These are phyloP conservation scores for Lycium barbarum DNA, from an alignment of 257 asterid species.

Conservation along the genomic window DNA sequence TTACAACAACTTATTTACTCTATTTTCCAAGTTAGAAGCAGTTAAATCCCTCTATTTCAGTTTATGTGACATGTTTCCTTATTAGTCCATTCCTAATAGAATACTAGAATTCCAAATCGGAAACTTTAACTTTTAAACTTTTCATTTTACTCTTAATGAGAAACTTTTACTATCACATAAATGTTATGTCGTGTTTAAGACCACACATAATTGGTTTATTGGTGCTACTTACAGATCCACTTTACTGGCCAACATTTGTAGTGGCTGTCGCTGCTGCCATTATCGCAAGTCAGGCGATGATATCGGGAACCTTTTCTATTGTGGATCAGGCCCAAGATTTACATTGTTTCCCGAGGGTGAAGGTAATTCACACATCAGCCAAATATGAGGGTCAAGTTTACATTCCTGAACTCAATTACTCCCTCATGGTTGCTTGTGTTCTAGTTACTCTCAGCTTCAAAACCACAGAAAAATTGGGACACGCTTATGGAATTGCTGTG, in stretches of 20 bases:
- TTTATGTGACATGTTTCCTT: no score
- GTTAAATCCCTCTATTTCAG: no score
- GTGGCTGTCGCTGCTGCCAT: slow-evolving; percentile 75
- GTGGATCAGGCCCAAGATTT: slow-evolving; percentile 65
- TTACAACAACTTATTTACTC: no score
- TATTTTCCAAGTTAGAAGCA: no score
- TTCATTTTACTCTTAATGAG: no score
- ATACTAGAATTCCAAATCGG: no score
- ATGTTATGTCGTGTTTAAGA: no score
- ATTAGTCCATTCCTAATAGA: no score
- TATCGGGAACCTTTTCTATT: slow-evolving; percentile 70
- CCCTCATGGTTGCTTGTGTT: slow-evolving; percentile 75
- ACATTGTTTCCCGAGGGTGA: slow-evolving; percentile 74
- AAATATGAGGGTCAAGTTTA: slow-evolving; percentile 79
- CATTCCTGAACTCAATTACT: slow-evolving; percentile 72
- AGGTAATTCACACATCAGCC: slow-evolving; percentile 70
- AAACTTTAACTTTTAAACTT: no score
- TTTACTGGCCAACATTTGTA: slow-evolving; percentile 81
- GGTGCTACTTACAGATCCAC: slow-evolving; percentile 39
- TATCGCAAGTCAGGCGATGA: slow-evolving; percentile 88
- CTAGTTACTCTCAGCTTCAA: slow-evolving; percentile 55
- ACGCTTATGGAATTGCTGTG: slow-evolving; percentile 83
- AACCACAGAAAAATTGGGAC: slow-evolving; percentile 62
- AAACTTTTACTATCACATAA: no score
- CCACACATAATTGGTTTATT: background rate